Evolutionary conservation across 306 rosid genomes (phyloP), one percentile per base, ranked within the genome.

Genomic region (Ammopiptanthus mongolicus): DNA sequence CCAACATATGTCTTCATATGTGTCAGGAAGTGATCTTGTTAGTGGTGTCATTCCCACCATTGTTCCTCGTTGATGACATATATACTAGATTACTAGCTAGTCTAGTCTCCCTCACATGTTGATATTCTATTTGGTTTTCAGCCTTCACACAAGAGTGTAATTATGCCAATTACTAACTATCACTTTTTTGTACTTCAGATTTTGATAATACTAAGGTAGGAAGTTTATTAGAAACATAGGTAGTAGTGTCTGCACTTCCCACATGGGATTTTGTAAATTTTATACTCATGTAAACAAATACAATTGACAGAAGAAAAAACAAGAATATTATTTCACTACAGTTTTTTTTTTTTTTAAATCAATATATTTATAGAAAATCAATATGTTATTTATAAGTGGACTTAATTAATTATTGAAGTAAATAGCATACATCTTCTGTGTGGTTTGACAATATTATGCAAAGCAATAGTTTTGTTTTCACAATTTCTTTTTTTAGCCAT

Each of bases 31-130:
- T 65, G 76, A 88, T 73, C 90, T 88, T 48, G 72, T 67, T 67
- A 91, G 93, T 29, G 93, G 81, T 33, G 87, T 82, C 11, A 47
- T 67, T 76, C 91, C 97, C 21, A 85, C 87, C 69, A 80, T 91
- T 57, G 64, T 62, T 37, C 92, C 93, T 56, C 87, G 93, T 0
- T 91, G 81, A 88, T 41, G 28, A n/a, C n/a, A n/a, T n/a, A n/a
- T n/a, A n/a, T n/a, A n/a, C n/a, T n/a, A n/a, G n/a, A n/a, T n/a
- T n/a, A n/a, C n/a, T n/a, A n/a, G n/a, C n/a, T n/a, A n/a, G n/a
- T n/a, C 29, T 52, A 28, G 25, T 19, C 25, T 73, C 17, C 52
- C 10, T 51, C 5, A 60, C 51, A 18, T 34, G 2, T 70, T 69
- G 14, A 41, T 41, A 2, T 39, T 6, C 2, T 70, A 1, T 42